Evolutionary conservation across 352 stramenopile genomes (phyloP), one percentile per base, ranked within the genome.

Genomic region (Hyaloperonospora arabidopsidis): DNA sequence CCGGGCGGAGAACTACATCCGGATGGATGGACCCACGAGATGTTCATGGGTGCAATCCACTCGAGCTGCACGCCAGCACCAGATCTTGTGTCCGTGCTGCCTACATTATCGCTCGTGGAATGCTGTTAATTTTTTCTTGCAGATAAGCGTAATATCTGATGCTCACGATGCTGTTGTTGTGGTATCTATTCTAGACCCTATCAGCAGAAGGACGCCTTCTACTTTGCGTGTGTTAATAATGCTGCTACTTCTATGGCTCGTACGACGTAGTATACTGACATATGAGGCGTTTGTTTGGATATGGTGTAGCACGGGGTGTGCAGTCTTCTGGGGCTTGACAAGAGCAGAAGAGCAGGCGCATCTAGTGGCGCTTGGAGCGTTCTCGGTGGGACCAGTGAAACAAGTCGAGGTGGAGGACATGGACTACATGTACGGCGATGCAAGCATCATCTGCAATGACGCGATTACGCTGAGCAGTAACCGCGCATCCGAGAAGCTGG

Each of bases 391-490:
- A 0, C 74, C 71, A 0, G 70, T 93, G 29, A 86, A 91, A 53
- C 82, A 94, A 49, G 76, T 87, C 5, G 88, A 96, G 51, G 76
- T 87, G 23, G 85, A 96, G 59, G 84, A 95, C 67, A 94, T 94
- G 83, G 81, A 92, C 59, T 95, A 89, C 63, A 87, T 65, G 8
- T 93, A 94, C 38, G 79, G 79, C 15, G 76, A 91, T 14, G 48
- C 55, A 10, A 88, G 66, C 47, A 68, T 74, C 23, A 84, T 88
- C 35, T 67, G 70, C 53, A 93, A 94, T 56, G 88, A 97, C 50
- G 82, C 84, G 1, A 88, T 97, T 44, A 86, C 70, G 47, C 65
- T 97, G 21, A 84, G 70, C 46, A 90, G 73, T 36, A 89, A 76
- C 22, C 79, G 82, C 45, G 76, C 84, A 36, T 79, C 84, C 4